These are phyloP conservation scores for Rhipidocladum racemiflorum DNA, from an alignment of 176 grass and related monocot species.

Conservation along the genomic window DNA sequence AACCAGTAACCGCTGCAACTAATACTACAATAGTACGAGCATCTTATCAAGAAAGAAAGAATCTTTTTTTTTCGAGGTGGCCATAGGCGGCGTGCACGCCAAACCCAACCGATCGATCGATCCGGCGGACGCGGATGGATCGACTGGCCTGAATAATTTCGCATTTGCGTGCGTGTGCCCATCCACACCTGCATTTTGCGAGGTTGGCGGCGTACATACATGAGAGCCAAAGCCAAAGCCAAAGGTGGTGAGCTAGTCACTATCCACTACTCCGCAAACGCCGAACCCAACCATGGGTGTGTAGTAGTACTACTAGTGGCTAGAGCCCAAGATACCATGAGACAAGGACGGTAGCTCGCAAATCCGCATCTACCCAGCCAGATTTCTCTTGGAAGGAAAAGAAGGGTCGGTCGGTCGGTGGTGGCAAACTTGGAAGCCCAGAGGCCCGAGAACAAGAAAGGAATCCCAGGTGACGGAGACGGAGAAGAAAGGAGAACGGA, in stretches of 20 bases:
- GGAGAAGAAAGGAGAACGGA: background rate
- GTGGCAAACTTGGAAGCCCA: background rate
- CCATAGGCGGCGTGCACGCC: conserved; percentile 20
- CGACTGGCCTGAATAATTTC: background rate
- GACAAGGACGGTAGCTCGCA: conserved; percentile 37
- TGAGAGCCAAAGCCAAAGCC: background rate
- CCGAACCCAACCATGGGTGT: background rate
- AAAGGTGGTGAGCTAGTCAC: conserved; percentile 17
- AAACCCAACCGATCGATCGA: background rate
- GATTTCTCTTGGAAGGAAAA: background rate
- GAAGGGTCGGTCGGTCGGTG: background rate
- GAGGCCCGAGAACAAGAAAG: background rate
- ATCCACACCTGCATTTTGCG: background rate
- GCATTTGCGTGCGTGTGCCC: background rate
- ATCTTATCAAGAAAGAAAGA: background rate
- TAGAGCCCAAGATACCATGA: background rate
- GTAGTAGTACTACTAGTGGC: background rate
- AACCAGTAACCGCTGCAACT: background rate
- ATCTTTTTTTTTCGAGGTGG: background rate
- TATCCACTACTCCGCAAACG: background rate
- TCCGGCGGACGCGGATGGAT: background rate
- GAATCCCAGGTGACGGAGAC: background rate
- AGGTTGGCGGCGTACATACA: background rate
- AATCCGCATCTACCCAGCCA: conserved; percentile 31
- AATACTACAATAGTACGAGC: background rate